These are phyloP conservation scores for Zygosaccharomyces sapae DNA, from an alignment of 1,139 yeast species.

Conservation along the genomic window DNA sequence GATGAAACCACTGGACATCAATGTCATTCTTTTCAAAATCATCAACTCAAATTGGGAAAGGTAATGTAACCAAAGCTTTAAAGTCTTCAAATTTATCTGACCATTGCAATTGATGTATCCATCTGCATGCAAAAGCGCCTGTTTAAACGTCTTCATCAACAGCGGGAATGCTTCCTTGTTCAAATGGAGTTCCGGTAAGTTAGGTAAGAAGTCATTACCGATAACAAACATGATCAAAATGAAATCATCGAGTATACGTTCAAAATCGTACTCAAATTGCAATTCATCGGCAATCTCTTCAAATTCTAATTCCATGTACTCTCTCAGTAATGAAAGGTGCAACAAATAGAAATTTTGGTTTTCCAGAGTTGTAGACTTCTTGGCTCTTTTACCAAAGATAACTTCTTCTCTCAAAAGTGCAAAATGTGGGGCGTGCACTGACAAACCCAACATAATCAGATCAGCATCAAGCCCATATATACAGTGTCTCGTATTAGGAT, in stretches of 20 bases:
- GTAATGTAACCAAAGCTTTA: constrained; percentile 68
- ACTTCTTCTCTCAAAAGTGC: constrained; percentile 95
- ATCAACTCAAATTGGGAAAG: constrained; percentile 72
- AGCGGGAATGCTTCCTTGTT: constrained; percentile 96
- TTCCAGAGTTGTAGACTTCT: constrained; percentile 54
- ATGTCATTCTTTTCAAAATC: constrained; percentile 68
- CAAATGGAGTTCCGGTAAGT: constrained; percentile 86
- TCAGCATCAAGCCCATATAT: constrained; percentile 98
- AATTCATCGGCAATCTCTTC: constrained; percentile 60
- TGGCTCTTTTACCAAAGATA: constrained; percentile 63
- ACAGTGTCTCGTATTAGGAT: constrained; percentile 89
- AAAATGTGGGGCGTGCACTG: constrained; percentile 95
- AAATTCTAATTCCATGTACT: constrained; percentile 85
- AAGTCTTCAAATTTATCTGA: constrained; percentile 65
- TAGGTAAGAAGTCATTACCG: constrained; percentile 98
- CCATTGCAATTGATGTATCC: constrained; percentile 87
- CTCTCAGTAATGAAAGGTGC: constrained; percentile 84
- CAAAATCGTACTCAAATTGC: constrained; percentile 76
- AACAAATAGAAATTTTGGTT: constrained; percentile 79
- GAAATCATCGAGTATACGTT: constrained; percentile 86
- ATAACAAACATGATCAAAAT: constrained; percentile 88
- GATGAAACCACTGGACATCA: constrained; percentile 89
- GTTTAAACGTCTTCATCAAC: constrained; percentile 80
- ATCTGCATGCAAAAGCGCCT: constrained; percentile 65
- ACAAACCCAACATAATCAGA: constrained; percentile 91